A percentile compares a stretch with the other conserved stretches of the same genome.
phyloP scores from a whole-genome alignment of 2,329 filamentous ascomycete genomes.

The Hypoxylon sp. region DNA sequence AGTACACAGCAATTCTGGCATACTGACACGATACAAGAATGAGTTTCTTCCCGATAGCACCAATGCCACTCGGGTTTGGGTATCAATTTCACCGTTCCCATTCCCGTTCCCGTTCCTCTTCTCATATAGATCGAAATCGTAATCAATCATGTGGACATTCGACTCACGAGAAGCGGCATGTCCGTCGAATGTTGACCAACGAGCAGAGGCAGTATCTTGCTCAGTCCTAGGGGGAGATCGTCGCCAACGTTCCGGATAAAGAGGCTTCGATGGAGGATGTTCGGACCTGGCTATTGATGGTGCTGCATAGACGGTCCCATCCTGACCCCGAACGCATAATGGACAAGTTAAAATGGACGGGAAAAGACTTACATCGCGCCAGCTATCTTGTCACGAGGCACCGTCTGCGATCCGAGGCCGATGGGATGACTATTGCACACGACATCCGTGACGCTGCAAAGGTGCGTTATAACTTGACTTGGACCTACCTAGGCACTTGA shows the following conservation, averaged over 20 bases:
- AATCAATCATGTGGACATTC: constrained; percentile 22
- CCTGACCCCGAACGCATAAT: constrained; percentile 35
- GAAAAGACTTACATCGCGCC: constrained; percentile 37
- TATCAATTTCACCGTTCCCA: background rate
- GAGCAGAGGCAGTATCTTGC: constrained; percentile 23
- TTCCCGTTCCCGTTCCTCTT: background rate
- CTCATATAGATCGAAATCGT: background rate
- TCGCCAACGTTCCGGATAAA: constrained; percentile 31
- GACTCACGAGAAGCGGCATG: constrained; percentile 20
- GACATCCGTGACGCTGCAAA: constrained; percentile 40
- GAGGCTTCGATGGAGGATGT: constrained; percentile 36
- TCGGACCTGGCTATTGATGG: constrained; percentile 35
- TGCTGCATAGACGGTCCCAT: constrained; percentile 39
- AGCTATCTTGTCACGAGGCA: constrained; percentile 34
- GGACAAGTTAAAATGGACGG: constrained; percentile 34
- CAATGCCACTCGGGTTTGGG: background rate
- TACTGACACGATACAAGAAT: too few species aligned
- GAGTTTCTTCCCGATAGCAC: background rate
- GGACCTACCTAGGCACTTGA: too few species aligned
- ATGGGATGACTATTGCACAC: constrained; percentile 36
- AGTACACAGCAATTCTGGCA: too few species aligned
- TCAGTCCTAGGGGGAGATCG: constrained; percentile 34
- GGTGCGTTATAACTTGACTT: too few species aligned
- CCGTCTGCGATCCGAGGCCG: constrained; percentile 37
- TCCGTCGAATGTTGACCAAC: constrained; percentile 16